Base-by-base conservation (phyloP, 768 basidiomycete species). In the Neoboletus subvelutipes region DNA sequence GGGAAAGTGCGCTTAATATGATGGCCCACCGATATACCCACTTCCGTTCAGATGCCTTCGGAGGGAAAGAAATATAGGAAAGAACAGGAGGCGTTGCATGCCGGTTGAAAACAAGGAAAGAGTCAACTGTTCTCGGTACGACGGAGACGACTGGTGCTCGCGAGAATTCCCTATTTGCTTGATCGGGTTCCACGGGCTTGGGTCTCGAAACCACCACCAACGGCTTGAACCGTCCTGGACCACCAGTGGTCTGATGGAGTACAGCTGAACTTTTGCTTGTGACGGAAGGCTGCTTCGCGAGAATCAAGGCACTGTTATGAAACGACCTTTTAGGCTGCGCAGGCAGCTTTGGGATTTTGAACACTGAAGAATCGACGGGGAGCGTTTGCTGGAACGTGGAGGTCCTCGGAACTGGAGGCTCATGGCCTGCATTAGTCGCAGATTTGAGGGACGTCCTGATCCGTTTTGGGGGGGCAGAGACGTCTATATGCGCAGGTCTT, bases 41-140 rank as follows among this genome's bases (percentile, higher is more conserved):
- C 69, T 80, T 87, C 33, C 87, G 75, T 52, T 88, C 80, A 1
- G 82, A 73, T 11, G 86, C 64, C 22, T 77, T 77, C 1, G 88
- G 87, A 1, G 89, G 87, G 33, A 85, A 59, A 5, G 77, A 73
- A 43, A 89, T 80, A 18, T 72, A 59, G 12, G 64, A 53, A 13
- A 88, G 72, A 4, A 59, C 43, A n/a, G 57, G 57, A 39, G 62
- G 45, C 12, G 15, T 45, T 4, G 50, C 11, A 28, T 20, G 46
- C 36, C 34, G 18, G 45, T 39, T 24, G 36, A 36, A 43, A 31
- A 13, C 53, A 1, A 51, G 43, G 7, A 47, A 10, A 33, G 47
- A 39, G 22, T 43, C 37, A 1, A 37, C 22, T 9, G 12, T n/a
- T 3, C 8, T 43, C 18, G 56, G 28, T 18, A 28, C 26, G 12